A percentile compares a stretch with the other conserved stretches of the same genome.
Conservation (phyloP, 768 basidiomycete genomes). For the Kondoa subrosea region DNA sequence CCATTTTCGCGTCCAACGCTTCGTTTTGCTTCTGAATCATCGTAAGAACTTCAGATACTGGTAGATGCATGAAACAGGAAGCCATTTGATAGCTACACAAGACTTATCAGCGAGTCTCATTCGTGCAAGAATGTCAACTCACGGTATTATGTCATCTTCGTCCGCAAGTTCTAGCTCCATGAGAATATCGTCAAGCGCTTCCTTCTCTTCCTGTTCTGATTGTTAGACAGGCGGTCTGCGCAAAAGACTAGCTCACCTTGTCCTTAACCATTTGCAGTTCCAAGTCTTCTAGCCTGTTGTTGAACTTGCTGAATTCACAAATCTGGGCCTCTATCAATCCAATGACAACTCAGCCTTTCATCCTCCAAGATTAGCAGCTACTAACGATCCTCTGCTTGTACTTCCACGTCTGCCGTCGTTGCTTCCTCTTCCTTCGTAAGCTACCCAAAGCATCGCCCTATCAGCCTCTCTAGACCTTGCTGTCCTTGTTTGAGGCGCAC, state of each 20-base stretch:
- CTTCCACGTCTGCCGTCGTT: constrained; percentile 49
- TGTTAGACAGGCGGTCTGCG: constrained; percentile 14
- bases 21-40: constrained; percentile 55
- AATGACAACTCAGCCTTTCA: constrained; percentile 11
- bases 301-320: constrained; percentile 79
- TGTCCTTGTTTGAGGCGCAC: background rate
- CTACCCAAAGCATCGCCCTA: constrained; percentile 12
- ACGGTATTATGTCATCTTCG: constrained; percentile 66
- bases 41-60: constrained; percentile 49
- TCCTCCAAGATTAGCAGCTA: background rate
- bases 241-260: constrained; percentile 41
- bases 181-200: constrained; percentile 72
- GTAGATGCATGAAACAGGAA: constrained; percentile 69
- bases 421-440: constrained; percentile 55
- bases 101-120: constrained; percentile 1
- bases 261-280: constrained; percentile 55
- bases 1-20: constrained; percentile 43
- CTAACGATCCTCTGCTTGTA: constrained; percentile 9
- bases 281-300: constrained; percentile 53
- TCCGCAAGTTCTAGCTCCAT: constrained; percentile 79
- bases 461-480: too few relatives aligned
- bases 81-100: constrained; percentile 73
- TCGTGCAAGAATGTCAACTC: constrained; percentile 27
- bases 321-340: constrained; percentile 35
- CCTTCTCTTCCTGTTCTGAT: constrained; percentile 67